These are phyloP conservation scores for Phaeolepiota aurea DNA, from an alignment of 768 basidiomycete genomes.

Conservation along the genomic window DNA sequence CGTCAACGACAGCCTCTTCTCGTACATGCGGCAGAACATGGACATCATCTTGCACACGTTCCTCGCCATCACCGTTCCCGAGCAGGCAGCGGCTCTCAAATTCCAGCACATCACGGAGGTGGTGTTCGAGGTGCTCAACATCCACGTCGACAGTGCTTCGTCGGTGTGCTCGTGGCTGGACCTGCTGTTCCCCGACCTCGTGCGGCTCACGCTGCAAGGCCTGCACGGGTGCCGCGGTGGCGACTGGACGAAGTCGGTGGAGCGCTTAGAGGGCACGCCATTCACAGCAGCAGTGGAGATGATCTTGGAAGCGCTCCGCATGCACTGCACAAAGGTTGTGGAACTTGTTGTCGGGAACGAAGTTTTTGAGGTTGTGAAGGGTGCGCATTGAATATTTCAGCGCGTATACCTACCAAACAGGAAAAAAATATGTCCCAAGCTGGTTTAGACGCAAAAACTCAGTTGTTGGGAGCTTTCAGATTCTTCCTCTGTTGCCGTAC, in stretches of 20 bases:
- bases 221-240: not conserved
- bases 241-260: not conserved
- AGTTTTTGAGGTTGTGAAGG: not conserved
- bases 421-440: no score
- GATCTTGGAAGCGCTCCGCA: not conserved
- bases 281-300: not conserved
- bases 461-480: no score
- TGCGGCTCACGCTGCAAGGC: not conserved
- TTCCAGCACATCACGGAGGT: not conserved
- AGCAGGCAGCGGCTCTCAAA: no score
- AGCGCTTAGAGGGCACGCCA: not conserved
- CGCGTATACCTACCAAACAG: no score
- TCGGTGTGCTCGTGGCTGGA: not conserved
- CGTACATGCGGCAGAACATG: not conserved
- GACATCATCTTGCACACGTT: no score
- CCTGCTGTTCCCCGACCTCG: not conserved
- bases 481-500: no score
- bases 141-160: not conserved
- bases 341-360: not conserved
- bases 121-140: not conserved
- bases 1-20: not conserved
- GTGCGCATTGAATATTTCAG: not conserved
- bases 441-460: no score
- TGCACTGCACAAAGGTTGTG: not conserved
- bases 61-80: not conserved